Evolutionary conservation across 306 rosid genomes (phyloP).

Genomic region (Cucurbita maxima): DNA sequence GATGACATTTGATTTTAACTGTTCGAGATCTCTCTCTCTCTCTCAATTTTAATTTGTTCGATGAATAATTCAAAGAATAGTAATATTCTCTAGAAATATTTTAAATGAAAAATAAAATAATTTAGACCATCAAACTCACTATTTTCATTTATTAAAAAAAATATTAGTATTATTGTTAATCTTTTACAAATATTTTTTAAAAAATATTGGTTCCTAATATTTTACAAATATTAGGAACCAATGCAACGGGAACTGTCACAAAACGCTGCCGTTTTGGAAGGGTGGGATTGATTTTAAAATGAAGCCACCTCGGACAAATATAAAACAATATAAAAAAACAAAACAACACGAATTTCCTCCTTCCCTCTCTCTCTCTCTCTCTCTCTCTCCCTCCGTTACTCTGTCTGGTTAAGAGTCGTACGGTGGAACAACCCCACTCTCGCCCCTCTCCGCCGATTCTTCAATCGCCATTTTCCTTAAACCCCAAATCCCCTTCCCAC

Average conservation of each 20-base stretch:
- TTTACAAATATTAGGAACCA: no score
- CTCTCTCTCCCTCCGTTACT: background rate
- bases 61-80: background rate
- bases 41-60: background rate
- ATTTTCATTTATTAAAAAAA: no score
- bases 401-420: background rate
- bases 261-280: background rate
- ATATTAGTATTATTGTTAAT: no score
- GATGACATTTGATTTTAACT: background rate
- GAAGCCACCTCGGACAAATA: background rate
- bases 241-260: no score
- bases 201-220: no score
- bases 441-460: background rate
- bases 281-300: background rate
- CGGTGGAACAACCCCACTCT: background rate
- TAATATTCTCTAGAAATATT: no score
- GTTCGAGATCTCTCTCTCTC: background rate
- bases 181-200: no score
- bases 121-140: no score
- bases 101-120: no score
- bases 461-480: constrained; percentile 2
- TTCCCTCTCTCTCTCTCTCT: background rate
- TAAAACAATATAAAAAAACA: background rate
- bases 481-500: background rate
- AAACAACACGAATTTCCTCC: background rate